phyloP scores from a whole-genome alignment of 192 early-diverging fungal genomes.

The Thamnidium elegans region DNA sequence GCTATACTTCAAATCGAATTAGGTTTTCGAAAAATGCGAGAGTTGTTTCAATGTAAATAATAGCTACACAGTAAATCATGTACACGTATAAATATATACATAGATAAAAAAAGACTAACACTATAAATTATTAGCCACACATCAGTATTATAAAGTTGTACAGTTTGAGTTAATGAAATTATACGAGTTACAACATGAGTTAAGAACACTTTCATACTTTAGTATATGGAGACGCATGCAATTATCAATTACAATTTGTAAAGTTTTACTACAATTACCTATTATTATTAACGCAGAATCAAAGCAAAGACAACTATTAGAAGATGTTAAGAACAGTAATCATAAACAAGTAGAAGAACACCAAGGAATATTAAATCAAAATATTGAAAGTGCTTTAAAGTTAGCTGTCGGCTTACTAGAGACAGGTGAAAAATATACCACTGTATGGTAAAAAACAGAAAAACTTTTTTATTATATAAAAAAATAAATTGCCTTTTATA shows the following conservation, averaged over 20 bases:
- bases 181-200: conserved; percentile 54
- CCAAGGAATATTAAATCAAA: conserved; percentile 29
- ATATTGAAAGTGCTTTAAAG: conserved; percentile 30
- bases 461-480: neutral
- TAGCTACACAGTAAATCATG: no score
- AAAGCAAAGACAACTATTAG: conserved; percentile 20
- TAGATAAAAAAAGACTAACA: neutral
- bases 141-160: conserved; percentile 56
- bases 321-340: conserved; percentile 2
- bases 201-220: conserved; percentile 53
- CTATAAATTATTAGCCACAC: no score
- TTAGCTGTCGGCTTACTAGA: conserved; percentile 33
- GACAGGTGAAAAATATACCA: conserved; percentile 28
- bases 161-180: conserved; percentile 56
- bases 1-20: conserved; percentile 39
- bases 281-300: conserved; percentile 51
- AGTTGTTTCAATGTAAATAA: conserved; percentile 36
- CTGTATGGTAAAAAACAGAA: conserved; percentile 14
- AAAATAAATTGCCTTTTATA: neutral
- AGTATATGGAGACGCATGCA: conserved; percentile 54
- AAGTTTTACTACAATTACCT: conserved; percentile 49
- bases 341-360: conserved; percentile 9
- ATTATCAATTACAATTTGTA: conserved; percentile 50
- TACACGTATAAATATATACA: neutral
- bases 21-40: conserved; percentile 37